Conservation (phyloP, 2,329 filamentous ascomycete genomes). For the Herpomyces periplanetae region DNA sequence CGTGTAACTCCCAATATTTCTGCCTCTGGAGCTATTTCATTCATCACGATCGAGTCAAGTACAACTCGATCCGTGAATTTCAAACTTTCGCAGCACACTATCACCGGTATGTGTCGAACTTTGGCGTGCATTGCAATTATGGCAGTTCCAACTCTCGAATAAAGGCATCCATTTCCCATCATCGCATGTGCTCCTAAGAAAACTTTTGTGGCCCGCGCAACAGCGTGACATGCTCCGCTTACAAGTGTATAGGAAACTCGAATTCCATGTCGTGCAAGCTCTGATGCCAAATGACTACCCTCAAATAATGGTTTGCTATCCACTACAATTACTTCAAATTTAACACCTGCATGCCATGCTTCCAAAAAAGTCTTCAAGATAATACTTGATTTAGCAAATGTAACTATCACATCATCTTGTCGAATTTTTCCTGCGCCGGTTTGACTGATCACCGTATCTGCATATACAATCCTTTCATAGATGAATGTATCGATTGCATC, state of each 20-base stretch:
- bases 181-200: constrained; percentile 69
- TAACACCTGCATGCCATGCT: constrained; percentile 25
- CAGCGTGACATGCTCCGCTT: constrained; percentile 30
- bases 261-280: constrained; percentile 25
- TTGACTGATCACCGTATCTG: constrained; percentile 45
- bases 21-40: constrained; percentile 49
- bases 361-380: constrained; percentile 43
- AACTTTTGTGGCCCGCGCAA: constrained; percentile 28
- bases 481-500: constrained; percentile 62
- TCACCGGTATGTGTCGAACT: constrained; percentile 32
- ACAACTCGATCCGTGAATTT: constrained; percentile 76
- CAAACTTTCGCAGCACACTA: constrained; percentile 68
- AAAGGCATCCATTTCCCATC: constrained; percentile 72
- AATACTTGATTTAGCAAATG: constrained; percentile 48
- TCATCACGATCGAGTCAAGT: constrained; percentile 65
- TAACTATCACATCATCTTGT: constrained; percentile 43
- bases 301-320: constrained; percentile 33
- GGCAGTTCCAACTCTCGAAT: constrained; percentile 52
- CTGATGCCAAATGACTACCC: constrained; percentile 27
- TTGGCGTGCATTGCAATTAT: constrained; percentile 50
- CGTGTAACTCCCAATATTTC: too few species aligned
- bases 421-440: constrained; percentile 34
- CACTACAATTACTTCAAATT: constrained; percentile 47
- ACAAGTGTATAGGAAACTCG: constrained; percentile 45
- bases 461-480: constrained; percentile 50